Evolutionary conservation across 2,329 filamentous ascomycete genomes (phyloP).

Genomic region (Ramichloridium luteum): DNA sequence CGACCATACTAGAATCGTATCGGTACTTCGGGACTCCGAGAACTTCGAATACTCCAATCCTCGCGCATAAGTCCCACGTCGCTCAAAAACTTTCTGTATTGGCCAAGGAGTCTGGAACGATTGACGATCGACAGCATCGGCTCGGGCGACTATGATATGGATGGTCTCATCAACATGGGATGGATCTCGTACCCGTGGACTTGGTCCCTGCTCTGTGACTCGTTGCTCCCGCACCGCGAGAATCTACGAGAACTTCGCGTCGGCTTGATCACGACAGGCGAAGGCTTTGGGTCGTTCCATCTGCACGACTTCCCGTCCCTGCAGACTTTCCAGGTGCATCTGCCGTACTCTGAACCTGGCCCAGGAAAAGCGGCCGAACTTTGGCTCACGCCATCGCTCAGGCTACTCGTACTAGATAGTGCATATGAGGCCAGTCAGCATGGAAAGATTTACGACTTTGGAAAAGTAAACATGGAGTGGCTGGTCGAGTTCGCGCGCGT

Average conservation of each 20-base stretch:
- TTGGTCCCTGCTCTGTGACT: background rate
- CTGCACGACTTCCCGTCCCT: background rate
- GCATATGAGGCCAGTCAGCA: background rate
- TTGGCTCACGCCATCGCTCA: background rate
- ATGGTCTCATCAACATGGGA: background rate
- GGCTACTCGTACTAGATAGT: background rate
- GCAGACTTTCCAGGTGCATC: slow-evolving; percentile 1
- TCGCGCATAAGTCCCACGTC: background rate
- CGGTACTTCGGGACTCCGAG: too few relatives aligned
- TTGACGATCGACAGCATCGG: background rate
- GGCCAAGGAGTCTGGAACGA: background rate
- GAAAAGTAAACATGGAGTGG: background rate
- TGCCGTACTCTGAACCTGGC: background rate
- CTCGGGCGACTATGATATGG: background rate
- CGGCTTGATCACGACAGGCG: background rate
- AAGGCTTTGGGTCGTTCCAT: background rate
- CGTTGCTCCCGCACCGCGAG: background rate
- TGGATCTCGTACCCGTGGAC: background rate
- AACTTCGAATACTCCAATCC: background rate
- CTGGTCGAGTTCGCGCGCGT: background rate
- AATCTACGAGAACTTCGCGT: background rate
- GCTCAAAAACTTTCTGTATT: background rate
- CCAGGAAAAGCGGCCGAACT: background rate
- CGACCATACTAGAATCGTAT: too few relatives aligned
- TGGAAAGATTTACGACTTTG: background rate